These are phyloP conservation scores for Prunus mira DNA, from an alignment of 306 rosid species.

Conservation along the genomic window DNA sequence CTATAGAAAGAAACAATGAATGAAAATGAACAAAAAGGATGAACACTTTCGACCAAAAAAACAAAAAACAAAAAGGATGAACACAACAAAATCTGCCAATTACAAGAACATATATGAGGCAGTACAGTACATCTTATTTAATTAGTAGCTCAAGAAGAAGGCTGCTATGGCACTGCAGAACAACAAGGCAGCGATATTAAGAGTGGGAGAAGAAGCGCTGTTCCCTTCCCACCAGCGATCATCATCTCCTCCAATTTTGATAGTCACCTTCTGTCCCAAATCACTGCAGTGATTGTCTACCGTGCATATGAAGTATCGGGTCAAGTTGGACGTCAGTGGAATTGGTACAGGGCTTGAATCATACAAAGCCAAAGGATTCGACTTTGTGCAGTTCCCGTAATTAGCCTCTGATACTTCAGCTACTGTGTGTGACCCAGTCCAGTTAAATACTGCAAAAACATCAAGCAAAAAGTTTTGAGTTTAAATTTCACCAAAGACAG, in stretches of 20 bases:
- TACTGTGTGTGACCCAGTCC: constrained; percentile 26
- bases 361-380: constrained; percentile 3
- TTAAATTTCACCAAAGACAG: neutral
- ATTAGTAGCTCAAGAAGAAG: neutral
- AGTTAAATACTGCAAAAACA: constrained; percentile 14
- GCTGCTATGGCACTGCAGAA: constrained; percentile 6
- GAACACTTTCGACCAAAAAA: neutral
- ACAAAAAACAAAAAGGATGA: neutral
- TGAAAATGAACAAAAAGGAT: neutral
- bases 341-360: constrained; percentile 22
- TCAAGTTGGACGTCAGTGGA: constrained; percentile 13
- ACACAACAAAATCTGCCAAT: neutral
- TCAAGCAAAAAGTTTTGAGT: neutral
- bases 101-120: neutral
- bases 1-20: too few relatives aligned
- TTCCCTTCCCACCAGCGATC: constrained; percentile 9
- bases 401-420: constrained; percentile 22
- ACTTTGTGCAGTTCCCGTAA: constrained; percentile 14
- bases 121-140: neutral
- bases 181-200: neutral
- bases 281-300: constrained; percentile 15
- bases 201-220: constrained; percentile 7
- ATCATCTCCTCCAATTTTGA: constrained; percentile 11
- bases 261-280: constrained; percentile 34
- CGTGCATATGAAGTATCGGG: constrained; percentile 35